Percentiles rank a stretch among this genome's conserved stretches.
These are phyloP conservation scores for Pyrrhoderma noxium DNA, from an alignment of 1,284 basidiomycete genomes.

Conservation along the genomic window DNA sequence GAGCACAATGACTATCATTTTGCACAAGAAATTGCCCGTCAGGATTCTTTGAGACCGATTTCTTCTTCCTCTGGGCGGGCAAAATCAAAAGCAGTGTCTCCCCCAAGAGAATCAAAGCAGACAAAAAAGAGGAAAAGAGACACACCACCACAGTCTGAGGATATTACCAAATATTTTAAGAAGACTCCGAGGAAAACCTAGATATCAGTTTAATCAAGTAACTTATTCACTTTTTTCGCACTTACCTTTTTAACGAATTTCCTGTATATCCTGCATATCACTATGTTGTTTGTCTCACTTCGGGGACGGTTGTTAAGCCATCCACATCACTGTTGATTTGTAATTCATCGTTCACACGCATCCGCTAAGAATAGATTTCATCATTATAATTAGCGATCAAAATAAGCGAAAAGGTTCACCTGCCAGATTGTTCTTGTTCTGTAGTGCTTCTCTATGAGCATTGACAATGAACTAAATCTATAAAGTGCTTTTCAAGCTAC, in stretches of 20 bases:
- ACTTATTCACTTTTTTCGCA: too few species aligned
- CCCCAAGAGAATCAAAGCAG: constrained; percentile 30
- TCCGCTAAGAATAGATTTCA: too few species aligned
- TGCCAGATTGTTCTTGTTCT: too few species aligned
- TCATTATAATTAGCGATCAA: too few species aligned
- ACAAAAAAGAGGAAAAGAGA: not conserved
- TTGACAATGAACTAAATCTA: too few species aligned
- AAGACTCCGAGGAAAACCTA: not conserved
- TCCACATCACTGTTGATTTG: not conserved
- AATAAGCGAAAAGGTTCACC: too few species aligned
- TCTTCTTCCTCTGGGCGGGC: constrained; percentile 1
- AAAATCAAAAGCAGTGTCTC: constrained; percentile 8
- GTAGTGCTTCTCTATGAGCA: too few species aligned
- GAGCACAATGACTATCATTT: constrained; percentile 88
- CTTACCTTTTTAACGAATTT: not conserved
- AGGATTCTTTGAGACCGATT: constrained; percentile 18
- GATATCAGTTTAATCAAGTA: not conserved
- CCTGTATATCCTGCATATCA: not conserved
- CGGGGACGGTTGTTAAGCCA: not conserved
- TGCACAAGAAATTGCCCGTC: constrained; percentile 62
- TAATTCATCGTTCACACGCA: not conserved
- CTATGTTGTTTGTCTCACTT: not conserved
- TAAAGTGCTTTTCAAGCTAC: too few species aligned
- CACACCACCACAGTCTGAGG: too few species aligned
- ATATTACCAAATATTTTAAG: constrained; percentile 6